Conservation (phyloP, 805 yeast genomes). For the Saccharomycopsis vini region DNA sequence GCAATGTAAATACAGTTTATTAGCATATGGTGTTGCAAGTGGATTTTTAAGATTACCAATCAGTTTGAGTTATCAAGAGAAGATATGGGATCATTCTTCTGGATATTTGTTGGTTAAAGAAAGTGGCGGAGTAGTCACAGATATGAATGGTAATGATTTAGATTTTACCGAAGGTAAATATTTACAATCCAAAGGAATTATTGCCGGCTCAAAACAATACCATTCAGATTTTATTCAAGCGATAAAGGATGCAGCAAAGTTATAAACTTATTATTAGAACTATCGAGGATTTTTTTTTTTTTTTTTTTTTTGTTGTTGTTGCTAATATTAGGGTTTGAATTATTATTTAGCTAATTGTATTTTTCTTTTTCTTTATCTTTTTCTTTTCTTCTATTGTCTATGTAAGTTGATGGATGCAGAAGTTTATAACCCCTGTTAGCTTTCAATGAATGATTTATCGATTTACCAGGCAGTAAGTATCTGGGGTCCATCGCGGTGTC, state of each 20-base stretch:
- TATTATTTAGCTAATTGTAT: no score
- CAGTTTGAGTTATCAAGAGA: constrained; percentile 68
- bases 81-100: constrained; percentile 99
- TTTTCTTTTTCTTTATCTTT: neutral
- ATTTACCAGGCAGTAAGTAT: no score
- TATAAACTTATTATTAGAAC: no score
- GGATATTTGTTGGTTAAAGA: constrained; percentile 82
- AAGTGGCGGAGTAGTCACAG: constrained; percentile 88
- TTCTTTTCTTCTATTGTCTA: neutral
- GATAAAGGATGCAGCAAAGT: constrained; percentile 18
- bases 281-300: no score
- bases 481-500: no score
- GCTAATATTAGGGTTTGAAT: no score
- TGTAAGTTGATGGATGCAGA: no score
- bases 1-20: constrained; percentile 90
- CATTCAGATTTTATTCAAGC: constrained; percentile 27
- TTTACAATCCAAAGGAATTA: constrained; percentile 78
- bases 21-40: constrained; percentile 88
- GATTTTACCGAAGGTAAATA: constrained; percentile 84
- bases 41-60: constrained; percentile 84
- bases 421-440: no score
- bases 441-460: no score
- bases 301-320: no score
- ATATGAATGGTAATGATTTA: constrained; percentile 62
- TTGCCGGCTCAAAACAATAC: constrained; percentile 51